These are phyloP conservation scores for Wickerhamiella sorbophila DNA, from an alignment of 805 yeast species.

Conservation along the genomic window DNA sequence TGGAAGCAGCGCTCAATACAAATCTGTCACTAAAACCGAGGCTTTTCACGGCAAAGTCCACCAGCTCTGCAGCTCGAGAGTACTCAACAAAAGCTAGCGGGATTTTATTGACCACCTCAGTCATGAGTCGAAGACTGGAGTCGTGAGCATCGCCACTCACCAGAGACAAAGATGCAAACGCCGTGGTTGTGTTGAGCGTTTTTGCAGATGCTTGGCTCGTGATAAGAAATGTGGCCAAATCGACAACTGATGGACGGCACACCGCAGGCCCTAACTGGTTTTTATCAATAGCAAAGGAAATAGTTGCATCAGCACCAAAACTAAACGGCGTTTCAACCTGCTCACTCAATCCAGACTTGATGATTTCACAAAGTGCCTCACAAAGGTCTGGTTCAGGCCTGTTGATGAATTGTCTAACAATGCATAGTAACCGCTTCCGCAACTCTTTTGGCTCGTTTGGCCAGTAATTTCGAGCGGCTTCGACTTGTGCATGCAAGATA, in stretches of 20 bases:
- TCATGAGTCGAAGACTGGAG: slow-evolving; percentile 20
- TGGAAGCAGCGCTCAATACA: slow-evolving; percentile 36
- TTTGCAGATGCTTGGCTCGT: slow-evolving; percentile 11
- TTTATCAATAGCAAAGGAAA: slow-evolving; percentile 30
- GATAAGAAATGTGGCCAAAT: slow-evolving; percentile 21
- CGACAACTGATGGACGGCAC: slow-evolving; percentile 17
- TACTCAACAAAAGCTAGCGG: slow-evolving; percentile 10
- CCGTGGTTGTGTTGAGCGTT: background rate
- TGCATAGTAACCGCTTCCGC: slow-evolving; percentile 30
- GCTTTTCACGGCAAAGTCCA: slow-evolving; percentile 29
- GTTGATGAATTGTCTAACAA: slow-evolving; percentile 31
- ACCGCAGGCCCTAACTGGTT: slow-evolving; percentile 16
- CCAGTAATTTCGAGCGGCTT: slow-evolving; percentile 25
- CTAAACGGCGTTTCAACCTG: slow-evolving; percentile 52
- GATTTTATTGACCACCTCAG: slow-evolving; percentile 14
- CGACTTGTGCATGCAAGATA: slow-evolving; percentile 24
- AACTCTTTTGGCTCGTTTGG: slow-evolving; percentile 22
- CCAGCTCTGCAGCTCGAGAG: slow-evolving; percentile 15
- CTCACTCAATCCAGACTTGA: slow-evolving; percentile 54
- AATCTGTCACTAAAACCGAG: slow-evolving; percentile 39
- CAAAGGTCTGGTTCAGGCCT: slow-evolving; percentile 36
- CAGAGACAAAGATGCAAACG: background rate
- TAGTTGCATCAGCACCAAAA: slow-evolving; percentile 30
- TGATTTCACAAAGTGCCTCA: slow-evolving; percentile 48
- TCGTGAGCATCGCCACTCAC: slow-evolving; percentile 18